Percentiles rank a stretch among this genome's conserved stretches.
Evolutionary conservation across 257 asterid species (phyloP).

Genomic region (Salvia hispanica): DNA sequence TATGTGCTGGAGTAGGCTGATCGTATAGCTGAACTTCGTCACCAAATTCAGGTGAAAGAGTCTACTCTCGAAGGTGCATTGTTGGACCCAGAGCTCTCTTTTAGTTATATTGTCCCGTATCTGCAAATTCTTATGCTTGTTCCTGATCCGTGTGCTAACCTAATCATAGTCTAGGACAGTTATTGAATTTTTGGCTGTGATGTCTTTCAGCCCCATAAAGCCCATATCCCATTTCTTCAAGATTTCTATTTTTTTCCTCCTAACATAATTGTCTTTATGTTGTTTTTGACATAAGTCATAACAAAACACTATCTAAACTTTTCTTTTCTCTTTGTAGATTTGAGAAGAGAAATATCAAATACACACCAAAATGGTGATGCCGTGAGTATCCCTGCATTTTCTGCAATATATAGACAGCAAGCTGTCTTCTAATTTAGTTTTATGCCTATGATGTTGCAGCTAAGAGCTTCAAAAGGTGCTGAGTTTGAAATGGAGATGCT

Average conservation of each 20-base stretch:
- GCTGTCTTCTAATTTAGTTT: conserved; percentile 28
- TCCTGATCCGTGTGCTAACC: conserved; percentile 20
- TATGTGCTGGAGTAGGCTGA: conserved; percentile 55
- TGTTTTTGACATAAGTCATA: conserved; percentile 4
- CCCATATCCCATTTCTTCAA: conserved; percentile 22
- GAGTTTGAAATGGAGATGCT: conserved; percentile 81
- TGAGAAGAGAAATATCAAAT: conserved; percentile 66
- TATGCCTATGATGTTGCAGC: conserved; percentile 45
- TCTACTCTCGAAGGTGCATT: conserved; percentile 68
- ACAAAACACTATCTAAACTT: conserved; percentile 23
- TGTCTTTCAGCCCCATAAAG: background rate
- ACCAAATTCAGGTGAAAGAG: conserved; percentile 68
- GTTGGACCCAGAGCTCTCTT: conserved; percentile 21
- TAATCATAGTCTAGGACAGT: conserved; percentile 10
- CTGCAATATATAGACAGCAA: conserved; percentile 28
- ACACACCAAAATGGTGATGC: conserved; percentile 50
- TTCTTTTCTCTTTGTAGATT: conserved; percentile 48
- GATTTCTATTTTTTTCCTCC: conserved; percentile 7
- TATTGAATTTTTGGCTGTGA: conserved; percentile 7
- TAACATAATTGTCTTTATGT: background rate
- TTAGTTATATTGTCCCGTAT: conserved; percentile 2
- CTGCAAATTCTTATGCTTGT: conserved; percentile 13
- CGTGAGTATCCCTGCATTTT: conserved; percentile 53
- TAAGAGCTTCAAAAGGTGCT: conserved; percentile 70
- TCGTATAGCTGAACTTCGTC: conserved; percentile 67